Evolutionary conservation across 345 rosid species (phyloP).

Genomic region (Eucalyptus tenuipes): DNA sequence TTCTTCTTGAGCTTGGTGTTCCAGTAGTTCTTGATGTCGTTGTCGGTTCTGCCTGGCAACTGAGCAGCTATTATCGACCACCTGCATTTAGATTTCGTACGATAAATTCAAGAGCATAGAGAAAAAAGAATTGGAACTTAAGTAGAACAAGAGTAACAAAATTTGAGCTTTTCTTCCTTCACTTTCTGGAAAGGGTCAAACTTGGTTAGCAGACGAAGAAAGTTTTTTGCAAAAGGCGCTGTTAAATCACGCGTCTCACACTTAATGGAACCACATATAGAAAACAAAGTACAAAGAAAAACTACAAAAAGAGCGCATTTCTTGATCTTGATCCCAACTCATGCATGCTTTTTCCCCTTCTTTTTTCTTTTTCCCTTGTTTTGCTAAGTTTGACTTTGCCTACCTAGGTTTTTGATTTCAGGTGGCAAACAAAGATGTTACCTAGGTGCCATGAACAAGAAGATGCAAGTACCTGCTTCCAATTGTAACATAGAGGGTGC

Average conservation of each 20-base stretch:
- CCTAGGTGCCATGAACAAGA: not conserved
- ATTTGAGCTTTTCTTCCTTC: not conserved
- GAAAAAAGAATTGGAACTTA: not conserved
- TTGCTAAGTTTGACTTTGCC: not conserved
- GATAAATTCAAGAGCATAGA: not conserved
- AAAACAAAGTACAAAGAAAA: not conserved
- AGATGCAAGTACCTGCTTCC: conserved; percentile 68
- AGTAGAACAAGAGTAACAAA: not conserved
- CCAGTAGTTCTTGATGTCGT: conserved; percentile 91
- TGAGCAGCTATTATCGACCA: conserved; percentile 93
- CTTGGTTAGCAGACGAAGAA: not conserved
- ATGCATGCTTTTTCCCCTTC: not conserved
- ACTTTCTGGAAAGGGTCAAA: not conserved
- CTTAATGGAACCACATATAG: not conserved
- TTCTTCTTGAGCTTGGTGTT: conserved; percentile 92
- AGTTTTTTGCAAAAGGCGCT: not conserved
- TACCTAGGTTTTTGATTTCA: not conserved
- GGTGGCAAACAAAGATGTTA: not conserved
- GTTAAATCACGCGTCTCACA: not conserved
- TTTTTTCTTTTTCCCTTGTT: not conserved
- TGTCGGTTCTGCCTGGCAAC: conserved; percentile 83
- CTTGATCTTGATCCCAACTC: not conserved
- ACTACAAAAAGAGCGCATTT: not conserved
- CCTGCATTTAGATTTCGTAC: conserved; percentile 13
- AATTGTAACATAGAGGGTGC: conserved; percentile 53